Evolutionary conservation across 352 stramenopile species (phyloP), one percentile per base, ranked within the genome.

Genomic region (Pythium periplocum): DNA sequence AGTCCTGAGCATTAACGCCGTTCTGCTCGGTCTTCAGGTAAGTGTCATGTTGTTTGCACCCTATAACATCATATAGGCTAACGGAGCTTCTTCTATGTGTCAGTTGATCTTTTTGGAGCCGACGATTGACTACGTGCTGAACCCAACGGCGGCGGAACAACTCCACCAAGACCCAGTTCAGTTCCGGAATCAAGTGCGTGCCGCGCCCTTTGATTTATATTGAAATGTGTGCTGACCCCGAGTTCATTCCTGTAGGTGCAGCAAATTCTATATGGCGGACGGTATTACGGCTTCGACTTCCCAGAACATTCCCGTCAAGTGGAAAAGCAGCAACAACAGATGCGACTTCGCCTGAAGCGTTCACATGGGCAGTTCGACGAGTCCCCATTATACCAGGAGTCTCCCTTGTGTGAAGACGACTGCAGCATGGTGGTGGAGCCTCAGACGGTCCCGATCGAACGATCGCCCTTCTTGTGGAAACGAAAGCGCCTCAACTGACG

Each of bases 1-100:
- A 35, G 84, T 94, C 12, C 66, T 94, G 31, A 91, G 72, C 36
- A 92, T 94, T 66, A 94, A 90, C 54, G 87, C 84, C 6, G 83
- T 94, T 39, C 70, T 94, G 17, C 74, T 94, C 2, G 84, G 82
- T 6, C 61, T 94, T 6, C 84, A 94, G 74, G 83, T 92, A 26
- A 26, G 17, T 26, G 17, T 26, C 17, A 26, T 26, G 39, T 44
- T 41, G 4, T 35, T 44, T 53, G 10, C 48, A 32, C 30, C 4
- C 44, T 30, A 11, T 3, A 34, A 5, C 33, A 52, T 52, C 4
- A 7, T 45, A 26, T 26, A 0, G 17, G 17, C 30, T 37, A 40
- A 35, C 33, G 32, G 30, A 46, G 11, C 53, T 49, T 36, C 31
- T 38, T 42, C 7, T 42, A 54, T 53, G 43, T n/a, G 8, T 12